Evolutionary conservation across 805 yeast species (phyloP).

Genomic region (Jamesozyma rosinii): DNA sequence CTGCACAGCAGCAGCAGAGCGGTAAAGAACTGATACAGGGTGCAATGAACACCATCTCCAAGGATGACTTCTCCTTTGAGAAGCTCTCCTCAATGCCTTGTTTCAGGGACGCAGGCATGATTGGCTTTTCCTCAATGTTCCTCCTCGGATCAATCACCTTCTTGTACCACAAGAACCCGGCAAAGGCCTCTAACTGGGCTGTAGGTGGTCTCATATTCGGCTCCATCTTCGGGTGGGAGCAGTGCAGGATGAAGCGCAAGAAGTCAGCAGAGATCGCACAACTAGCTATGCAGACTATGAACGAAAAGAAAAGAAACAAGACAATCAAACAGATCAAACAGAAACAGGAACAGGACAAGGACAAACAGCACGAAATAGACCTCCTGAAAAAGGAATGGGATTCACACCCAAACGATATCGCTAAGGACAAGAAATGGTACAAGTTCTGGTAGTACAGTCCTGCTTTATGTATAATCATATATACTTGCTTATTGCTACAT

Average conservation of each 20-base stretch:
- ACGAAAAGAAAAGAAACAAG: constrained; percentile 25
- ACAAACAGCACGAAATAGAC: constrained; percentile 13
- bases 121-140: constrained; percentile 54
- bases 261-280: constrained; percentile 58
- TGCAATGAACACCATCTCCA: constrained; percentile 37
- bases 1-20: not conserved
- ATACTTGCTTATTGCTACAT: not conserved
- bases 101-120: constrained; percentile 66
- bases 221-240: constrained; percentile 83
- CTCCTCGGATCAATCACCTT: constrained; percentile 62
- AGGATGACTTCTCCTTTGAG: constrained; percentile 44
- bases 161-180: constrained; percentile 52
- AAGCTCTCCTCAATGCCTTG: constrained; percentile 59
- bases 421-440: constrained; percentile 20
- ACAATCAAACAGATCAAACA: constrained; percentile 27
- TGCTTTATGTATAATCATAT: not conserved
- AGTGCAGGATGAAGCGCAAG: constrained; percentile 66
- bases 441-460: constrained; percentile 23
- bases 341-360: constrained; percentile 7
- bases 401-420: constrained; percentile 5
- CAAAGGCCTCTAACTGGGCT: constrained; percentile 70
- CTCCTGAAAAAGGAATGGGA: constrained; percentile 12
- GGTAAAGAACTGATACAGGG: constrained; percentile 27
- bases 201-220: constrained; percentile 73
- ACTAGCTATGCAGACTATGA: constrained; percentile 48